Percentiles rank a stretch among this genome's conserved stretches.
Evolutionary conservation across 192 early-diverging fungal species (phyloP).

Genomic region (Pilobolus umbonatus): DNA sequence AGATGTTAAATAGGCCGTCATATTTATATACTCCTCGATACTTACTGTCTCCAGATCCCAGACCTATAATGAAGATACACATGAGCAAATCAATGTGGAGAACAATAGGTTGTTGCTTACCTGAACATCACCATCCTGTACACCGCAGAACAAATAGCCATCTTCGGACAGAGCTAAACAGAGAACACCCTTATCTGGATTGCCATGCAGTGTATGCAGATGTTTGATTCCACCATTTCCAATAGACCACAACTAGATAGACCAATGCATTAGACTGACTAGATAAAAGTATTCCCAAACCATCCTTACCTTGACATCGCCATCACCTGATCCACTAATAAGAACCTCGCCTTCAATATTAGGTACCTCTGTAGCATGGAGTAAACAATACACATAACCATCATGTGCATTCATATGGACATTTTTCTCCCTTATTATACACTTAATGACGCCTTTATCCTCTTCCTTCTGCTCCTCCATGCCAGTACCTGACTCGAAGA

Average conservation of each 20-base stretch:
- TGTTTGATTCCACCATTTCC: conserved; percentile 19
- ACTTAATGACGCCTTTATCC: conserved; percentile 46
- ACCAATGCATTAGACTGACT: too few relatives aligned
- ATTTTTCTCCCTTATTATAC: conserved; percentile 52
- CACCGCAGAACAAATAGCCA: conserved; percentile 66
- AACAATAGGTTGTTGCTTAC: conserved; percentile 17
- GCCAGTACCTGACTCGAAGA: conserved; percentile 18
- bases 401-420: conserved; percentile 62
- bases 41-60: conserved; percentile 70
- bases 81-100: background rate
- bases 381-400: conserved; percentile 66
- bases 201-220: conserved; percentile 31
- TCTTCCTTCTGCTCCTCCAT: conserved; percentile 8
- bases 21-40: conserved; percentile 34
- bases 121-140: conserved; percentile 67
- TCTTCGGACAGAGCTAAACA: conserved; percentile 62
- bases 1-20: conserved; percentile 11
- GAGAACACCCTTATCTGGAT: conserved; percentile 47
- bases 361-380: conserved; percentile 44
- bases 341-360: conserved; percentile 50
- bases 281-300: too few relatives aligned
- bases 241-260: conserved; percentile 33
- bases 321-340: conserved; percentile 63
- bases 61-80: conserved; percentile 32
- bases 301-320: conserved; percentile 53